These are phyloP conservation scores for Nematocida sp. DNA, from an alignment of 371 early-diverging fungal genomes.

Conservation along the genomic window DNA sequence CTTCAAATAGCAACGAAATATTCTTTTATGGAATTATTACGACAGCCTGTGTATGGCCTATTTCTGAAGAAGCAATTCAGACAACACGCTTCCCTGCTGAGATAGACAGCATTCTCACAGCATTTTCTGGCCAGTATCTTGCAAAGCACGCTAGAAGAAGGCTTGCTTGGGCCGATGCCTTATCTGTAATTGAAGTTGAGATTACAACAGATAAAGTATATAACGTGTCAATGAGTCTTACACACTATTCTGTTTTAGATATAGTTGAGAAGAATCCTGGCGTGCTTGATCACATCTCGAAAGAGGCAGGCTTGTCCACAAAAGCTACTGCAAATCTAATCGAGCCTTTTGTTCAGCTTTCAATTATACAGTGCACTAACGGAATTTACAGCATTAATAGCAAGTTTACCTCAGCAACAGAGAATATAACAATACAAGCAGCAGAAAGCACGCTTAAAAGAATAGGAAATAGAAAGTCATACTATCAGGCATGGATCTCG, in stretches of 20 bases:
- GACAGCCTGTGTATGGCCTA: constrained; percentile 51
- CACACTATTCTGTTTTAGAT: constrained; percentile 25
- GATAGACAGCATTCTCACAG: background rate
- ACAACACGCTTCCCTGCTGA: background rate
- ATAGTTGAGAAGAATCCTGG: background rate
- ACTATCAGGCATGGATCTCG: constrained; percentile 57
- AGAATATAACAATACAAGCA: background rate
- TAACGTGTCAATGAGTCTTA: constrained; percentile 22
- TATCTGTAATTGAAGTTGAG: constrained; percentile 42
- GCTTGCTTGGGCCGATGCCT: constrained; percentile 26
- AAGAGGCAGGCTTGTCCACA: background rate
- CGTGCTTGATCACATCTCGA: background rate
- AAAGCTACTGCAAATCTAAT: background rate
- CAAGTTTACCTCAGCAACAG: background rate
- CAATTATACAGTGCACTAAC: background rate
- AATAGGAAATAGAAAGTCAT: constrained; percentile 49
- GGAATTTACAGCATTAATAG: constrained; percentile 22
- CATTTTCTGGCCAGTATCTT: constrained; percentile 32
- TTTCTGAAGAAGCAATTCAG: constrained; percentile 28
- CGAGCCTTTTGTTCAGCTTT: background rate
- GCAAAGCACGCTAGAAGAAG: constrained; percentile 12
- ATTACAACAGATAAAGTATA: constrained; percentile 41
- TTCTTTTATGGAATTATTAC: constrained; percentile 43
- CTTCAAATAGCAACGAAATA: background rate
- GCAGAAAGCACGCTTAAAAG: constrained; percentile 2